Evolutionary conservation across 768 basidiomycete species (phyloP), one percentile per base, ranked within the genome.

Genomic region (Scleroderma citrinum): DNA sequence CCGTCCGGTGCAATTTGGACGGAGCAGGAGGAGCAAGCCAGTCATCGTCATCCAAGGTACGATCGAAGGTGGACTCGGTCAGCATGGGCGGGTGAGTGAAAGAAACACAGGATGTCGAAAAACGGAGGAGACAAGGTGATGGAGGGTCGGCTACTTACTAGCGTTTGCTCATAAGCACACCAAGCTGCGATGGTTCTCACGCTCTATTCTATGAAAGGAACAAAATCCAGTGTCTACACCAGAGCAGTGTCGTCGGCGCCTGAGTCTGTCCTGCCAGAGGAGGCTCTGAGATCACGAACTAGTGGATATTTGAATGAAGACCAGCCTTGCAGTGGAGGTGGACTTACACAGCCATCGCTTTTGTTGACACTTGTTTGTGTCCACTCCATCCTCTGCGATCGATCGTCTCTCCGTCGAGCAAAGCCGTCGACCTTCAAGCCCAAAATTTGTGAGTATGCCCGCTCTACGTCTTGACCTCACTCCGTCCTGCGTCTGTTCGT

Each of bases 41-140:
- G 59, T 82, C 85, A 55, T 83, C 82, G 53, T 80, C 82, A 61
- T 85, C 85, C 65, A 83, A 83, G 47, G 74, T 67, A 59, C 83
- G 66, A 61, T 83, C 82, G 56, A 83, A 68, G 55, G 80, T 56
- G 45, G 79, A 66, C 54, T 77, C 73, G 48, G 83, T 77, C 49
- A 83, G 73, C 82, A 85, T 85, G 65, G 51, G 53, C 23, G 41
- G 17, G 16, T 10, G 29, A 35, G 41, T 43, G 29, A 23, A 42
- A 32, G 47, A 35, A 13, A 16, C 7, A n/a, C 35, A 20, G 35
- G 29, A 16, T 7, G n/a, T 19, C 14, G 16, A 16, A 29, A 36
- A 30, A 32, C 38, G 21, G 40, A 32, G 47, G 16, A n/a, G 17
- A 5, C 30, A 10, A 31, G 26, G 26, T 8, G 8, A 29, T 29